Evolutionary conservation across 768 basidiomycete species (phyloP).

Genomic region (Russula ochroleuca): DNA sequence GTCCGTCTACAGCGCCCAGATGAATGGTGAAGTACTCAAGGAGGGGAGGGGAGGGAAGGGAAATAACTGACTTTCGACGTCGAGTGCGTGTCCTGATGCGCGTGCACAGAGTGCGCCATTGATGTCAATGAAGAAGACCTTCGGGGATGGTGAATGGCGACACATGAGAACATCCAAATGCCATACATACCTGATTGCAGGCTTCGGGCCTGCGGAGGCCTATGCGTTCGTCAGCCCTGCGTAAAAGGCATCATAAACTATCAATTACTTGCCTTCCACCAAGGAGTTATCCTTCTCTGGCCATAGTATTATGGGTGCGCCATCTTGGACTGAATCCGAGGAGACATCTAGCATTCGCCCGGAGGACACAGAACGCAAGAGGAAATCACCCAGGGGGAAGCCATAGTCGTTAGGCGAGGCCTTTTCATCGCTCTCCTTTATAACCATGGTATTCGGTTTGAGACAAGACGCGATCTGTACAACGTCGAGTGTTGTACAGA

Average conservation of each 20-base stretch:
- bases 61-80: conserved; percentile 57
- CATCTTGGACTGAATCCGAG: conserved; percentile 52
- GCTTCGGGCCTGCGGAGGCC: conserved; percentile 63
- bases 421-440: conserved; percentile 14
- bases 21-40: background rate
- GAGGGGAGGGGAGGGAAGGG: no score
- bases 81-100: conserved; percentile 75
- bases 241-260: background rate
- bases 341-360: conserved; percentile 56
- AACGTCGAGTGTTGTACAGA: no score
- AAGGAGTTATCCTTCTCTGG: conserved; percentile 70
- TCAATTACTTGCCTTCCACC: conserved; percentile 57
- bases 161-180: background rate
- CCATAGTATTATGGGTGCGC: conserved; percentile 60
- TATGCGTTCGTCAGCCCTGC: conserved; percentile 31
- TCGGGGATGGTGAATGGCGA: background rate
- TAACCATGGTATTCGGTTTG: conserved; percentile 4
- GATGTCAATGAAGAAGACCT: conserved; percentile 84
- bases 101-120: conserved; percentile 74
- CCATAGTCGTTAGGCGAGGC: conserved; percentile 27
- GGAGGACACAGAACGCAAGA: conserved; percentile 52
- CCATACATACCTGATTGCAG: conserved; percentile 63
- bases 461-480: background rate
- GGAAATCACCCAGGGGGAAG: conserved; percentile 53
- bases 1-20: conserved; percentile 45